Conservation (phyloP, 306 rosid genomes). For the Luffa acutangula region DNA sequence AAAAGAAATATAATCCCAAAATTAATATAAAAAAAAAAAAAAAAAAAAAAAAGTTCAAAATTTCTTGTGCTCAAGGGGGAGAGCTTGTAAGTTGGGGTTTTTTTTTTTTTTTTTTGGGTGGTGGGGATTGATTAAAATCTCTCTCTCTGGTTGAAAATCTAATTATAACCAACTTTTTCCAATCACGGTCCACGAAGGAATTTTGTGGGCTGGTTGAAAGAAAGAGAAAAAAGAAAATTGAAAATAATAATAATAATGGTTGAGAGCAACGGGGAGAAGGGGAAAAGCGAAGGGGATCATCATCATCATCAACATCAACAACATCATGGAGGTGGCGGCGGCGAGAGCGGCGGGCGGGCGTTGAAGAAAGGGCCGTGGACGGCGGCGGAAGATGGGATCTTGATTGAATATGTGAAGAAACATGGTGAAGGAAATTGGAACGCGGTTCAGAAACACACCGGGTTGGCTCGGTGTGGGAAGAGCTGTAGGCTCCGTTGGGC, state of each 20-base stretch:
- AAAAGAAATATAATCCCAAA: neutral
- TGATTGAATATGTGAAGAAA: slow-evolving; percentile 52
- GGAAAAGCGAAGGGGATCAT: neutral
- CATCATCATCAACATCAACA: neutral
- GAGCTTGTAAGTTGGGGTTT: neutral
- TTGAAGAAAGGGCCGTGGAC: slow-evolving; percentile 86
- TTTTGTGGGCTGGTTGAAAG: slow-evolving; percentile 2
- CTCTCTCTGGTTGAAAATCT: neutral
- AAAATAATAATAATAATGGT: neutral
- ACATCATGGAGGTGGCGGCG: neutral
- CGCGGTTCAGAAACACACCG: slow-evolving; percentile 53
- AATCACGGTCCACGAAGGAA: slow-evolving; percentile 7
- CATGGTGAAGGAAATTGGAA: slow-evolving; percentile 90
- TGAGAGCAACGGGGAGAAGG: neutral
- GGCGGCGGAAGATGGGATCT: slow-evolving; percentile 41
- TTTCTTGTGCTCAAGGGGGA: neutral
- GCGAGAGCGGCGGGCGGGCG: slow-evolving; percentile 7
- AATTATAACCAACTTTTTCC: neutral
- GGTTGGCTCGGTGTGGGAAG: slow-evolving; percentile 60
- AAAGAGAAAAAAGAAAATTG: neutral
- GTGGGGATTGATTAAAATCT: neutral
- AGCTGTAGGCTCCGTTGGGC: slow-evolving; percentile 92
- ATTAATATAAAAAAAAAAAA: no score
- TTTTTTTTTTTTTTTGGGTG: neutral
- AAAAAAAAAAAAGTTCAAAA: neutral